Evolutionary conservation across 2,329 filamentous ascomycete species (phyloP).

Genomic region (Tolypocladium ovalisporum): DNA sequence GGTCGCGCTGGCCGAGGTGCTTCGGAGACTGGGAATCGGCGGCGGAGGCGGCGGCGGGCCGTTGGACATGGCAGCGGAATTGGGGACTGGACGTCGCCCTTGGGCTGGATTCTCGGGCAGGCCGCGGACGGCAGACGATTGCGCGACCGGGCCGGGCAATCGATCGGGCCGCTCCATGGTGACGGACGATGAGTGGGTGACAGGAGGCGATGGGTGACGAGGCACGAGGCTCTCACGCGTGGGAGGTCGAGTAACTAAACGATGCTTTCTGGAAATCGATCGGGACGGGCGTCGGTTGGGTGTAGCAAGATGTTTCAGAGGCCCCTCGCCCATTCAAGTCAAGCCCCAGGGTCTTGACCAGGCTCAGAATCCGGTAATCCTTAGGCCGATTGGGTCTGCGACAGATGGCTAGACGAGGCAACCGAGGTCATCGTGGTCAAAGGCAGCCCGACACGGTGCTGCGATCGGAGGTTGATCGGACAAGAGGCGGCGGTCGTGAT

Average conservation of each 20-base stretch:
- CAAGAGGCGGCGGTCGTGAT: not conserved
- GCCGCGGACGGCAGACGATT: constrained; percentile 18
- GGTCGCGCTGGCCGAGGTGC: constrained; percentile 33
- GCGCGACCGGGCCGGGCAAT: constrained; percentile 14
- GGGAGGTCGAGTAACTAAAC: constrained; percentile 1
- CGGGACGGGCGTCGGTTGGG: constrained; percentile 6
- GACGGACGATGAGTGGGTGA: constrained; percentile 9
- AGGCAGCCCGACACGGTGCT: not conserved
- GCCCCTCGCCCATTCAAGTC: constrained; percentile 11
- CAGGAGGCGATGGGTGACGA: constrained; percentile 6
- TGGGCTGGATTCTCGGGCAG: constrained; percentile 29
- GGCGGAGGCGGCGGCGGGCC: constrained; percentile 28
- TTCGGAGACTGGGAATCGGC: constrained; percentile 36
- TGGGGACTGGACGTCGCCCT: constrained; percentile 26
- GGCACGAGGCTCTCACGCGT: not conserved
- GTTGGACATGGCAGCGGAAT: constrained; percentile 27
- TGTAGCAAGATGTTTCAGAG: constrained; percentile 18
- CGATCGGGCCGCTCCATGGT: constrained; percentile 24
- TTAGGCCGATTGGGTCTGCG: constrained; percentile 20
- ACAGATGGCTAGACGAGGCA: constrained; percentile 10
- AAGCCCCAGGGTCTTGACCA: constrained; percentile 11
- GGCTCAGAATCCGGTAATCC: constrained; percentile 4
- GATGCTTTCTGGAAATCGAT: constrained; percentile 9
- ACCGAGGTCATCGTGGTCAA: constrained; percentile 19
- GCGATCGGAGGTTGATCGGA: not conserved